Evolutionary conservation across 768 basidiomycete genomes (phyloP), one percentile per base, ranked within the genome.

Genomic region (Pholiota molesta): DNA sequence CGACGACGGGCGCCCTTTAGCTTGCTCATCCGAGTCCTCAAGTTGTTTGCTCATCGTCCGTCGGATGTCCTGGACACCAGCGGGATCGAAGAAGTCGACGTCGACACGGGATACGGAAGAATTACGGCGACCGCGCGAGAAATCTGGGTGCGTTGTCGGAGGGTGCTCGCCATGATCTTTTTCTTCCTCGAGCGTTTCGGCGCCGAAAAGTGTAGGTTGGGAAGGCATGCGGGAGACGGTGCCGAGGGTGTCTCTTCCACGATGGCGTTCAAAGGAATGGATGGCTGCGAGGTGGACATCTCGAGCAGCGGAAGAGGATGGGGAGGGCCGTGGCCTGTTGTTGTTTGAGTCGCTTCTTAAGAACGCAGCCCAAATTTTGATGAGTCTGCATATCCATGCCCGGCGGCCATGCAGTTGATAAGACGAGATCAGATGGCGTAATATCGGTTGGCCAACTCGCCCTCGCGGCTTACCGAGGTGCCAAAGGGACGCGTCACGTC

Each of bases 61-160:
- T 13, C 72, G 73, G 2, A 86, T 74, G 52, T 79, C 69, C 5
- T 71, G 66, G 35, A 87, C 79, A 11, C 86, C 87, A n/a, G 68
- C 70, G 1, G 81, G 84, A 69, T 88, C 86, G 68, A 88, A 88
- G 65, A 80, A 81, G 45, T 80, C 81, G 21, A 86, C 61, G 35
- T 77, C 73, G 17, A 84, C 81, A 57, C 66, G 77, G 37, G 79
- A 80, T 0, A 72, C 72, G 0, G 67, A 60, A 0, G 71, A 71
- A 57, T 65, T 55, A 13, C 62, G 40, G 1, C 70, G 57, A 4
- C 40, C 51, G 33, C 65, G 65, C 10, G 86, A 68, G 68, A 75
- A 60, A 13, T 67, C 65, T 7, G 66, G 60, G 28, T 63, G 62
- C 13, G 65, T 56, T n/a, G 62, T 45, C 33, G 63, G 57, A 29